Evolutionary conservation across 1,139 yeast species (phyloP), one percentile per base, ranked within the genome.

Genomic region (Scheffersomyces illinoinensis): DNA sequence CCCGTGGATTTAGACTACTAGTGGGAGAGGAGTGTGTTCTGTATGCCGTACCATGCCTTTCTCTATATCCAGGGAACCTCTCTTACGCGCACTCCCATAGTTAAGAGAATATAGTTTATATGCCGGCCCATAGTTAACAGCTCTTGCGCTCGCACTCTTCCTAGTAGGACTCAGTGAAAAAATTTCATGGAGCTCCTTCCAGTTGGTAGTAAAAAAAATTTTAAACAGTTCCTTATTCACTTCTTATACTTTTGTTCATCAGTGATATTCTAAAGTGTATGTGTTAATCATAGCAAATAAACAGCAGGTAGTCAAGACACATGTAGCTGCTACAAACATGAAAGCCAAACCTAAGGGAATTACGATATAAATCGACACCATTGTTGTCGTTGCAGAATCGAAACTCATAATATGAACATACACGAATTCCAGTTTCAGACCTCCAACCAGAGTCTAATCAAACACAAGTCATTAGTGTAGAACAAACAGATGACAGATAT

Each of bases 221-320:
- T 48, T 48, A 20, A 48, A 48, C 24, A 48, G 51, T 48, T 48
- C 21, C 18, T 48, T 48, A 20, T 48, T n/a, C 51, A 20, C 24
- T 48, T 48, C 51, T 24, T 20, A 48, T 48, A 48, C 51, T 48
- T 48, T 24, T 48, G 51, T 48, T 48, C 51, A 48, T 61, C 63
- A 64, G 66, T 64, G 66, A 64, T 63, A 63, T 62, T 64, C 64
- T 59, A 62, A 58, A 64, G 66, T 62, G 66, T 64, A 64, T 61
- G 66, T 64, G 51, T 48, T 20, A 33, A 33, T 17, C 43, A 33
- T 33, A 33, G 43, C 43, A 33, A 33, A 33, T 14, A 33, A 33
- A 10, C 43, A 33, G 17, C 43, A 12, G 43, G 17, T 33, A 33
- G 43, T 33, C 17, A 17, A 33, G 43, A 33, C 43, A 12, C 43